phyloP scores from a whole-genome alignment of 495 filamentous ascomycete genomes.

The Delitschia confertaspora region DNA sequence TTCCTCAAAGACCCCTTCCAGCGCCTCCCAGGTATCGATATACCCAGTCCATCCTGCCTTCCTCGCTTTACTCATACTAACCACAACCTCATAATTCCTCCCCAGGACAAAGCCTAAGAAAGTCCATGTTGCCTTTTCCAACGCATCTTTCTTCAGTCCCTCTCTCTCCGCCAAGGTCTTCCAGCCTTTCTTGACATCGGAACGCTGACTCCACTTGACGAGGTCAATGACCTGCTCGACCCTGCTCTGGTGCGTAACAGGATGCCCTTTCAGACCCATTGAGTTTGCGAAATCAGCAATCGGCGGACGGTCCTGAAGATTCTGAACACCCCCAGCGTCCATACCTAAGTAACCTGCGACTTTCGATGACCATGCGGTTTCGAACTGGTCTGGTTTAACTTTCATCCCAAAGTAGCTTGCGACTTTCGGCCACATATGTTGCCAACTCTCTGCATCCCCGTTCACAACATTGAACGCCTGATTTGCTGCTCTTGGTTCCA shows the following conservation, averaged over 20 bases:
- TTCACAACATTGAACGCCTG: slow-evolving; percentile 51
- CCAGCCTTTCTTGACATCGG: slow-evolving; percentile 46
- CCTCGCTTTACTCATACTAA: slow-evolving; percentile 52
- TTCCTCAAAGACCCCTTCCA: slow-evolving; percentile 41
- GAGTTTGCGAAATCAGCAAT: slow-evolving; percentile 36
- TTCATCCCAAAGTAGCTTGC: slow-evolving; percentile 40
- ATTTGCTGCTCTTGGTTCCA: slow-evolving; percentile 38
- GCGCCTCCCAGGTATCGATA: slow-evolving; percentile 46
- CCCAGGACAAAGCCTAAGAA: slow-evolving; percentile 46
- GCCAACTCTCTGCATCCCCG: slow-evolving; percentile 47
- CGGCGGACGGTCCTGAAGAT: slow-evolving; percentile 37
- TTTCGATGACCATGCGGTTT: no score
- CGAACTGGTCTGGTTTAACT: slow-evolving; percentile 43
- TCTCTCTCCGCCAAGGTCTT: slow-evolving; percentile 39
- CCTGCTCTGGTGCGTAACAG: slow-evolving; percentile 23
- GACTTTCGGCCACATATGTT: slow-evolving; percentile 48
- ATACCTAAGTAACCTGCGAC: slow-evolving; percentile 2
- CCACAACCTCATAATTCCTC: slow-evolving; percentile 42
- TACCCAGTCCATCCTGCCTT: slow-evolving; percentile 43
- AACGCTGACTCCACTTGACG: slow-evolving; percentile 42
- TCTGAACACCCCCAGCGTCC: slow-evolving; percentile 20
- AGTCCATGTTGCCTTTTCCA: slow-evolving; percentile 50
- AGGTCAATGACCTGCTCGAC: slow-evolving; percentile 44
- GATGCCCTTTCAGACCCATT: slow-evolving; percentile 36
- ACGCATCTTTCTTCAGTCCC: slow-evolving; percentile 40